phyloP scores from a whole-genome alignment of 768 basidiomycete genomes.

The Lactifluus subvellereus region DNA sequence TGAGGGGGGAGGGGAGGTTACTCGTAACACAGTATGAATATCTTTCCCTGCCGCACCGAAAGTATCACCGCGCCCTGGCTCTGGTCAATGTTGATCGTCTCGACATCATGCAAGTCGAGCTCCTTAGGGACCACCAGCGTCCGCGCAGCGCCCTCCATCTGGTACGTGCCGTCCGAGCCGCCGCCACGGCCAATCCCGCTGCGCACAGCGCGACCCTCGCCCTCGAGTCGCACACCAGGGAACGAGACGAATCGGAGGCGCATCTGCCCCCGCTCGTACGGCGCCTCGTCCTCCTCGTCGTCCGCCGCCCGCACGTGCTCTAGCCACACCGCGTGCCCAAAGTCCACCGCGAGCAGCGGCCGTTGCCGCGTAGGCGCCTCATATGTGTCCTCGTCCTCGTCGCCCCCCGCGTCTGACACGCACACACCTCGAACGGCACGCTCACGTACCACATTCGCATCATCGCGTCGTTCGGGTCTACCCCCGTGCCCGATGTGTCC shows the following conservation, averaged over 20 bases:
- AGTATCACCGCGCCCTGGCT: constrained; percentile 67
- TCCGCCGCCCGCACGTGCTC: constrained; percentile 42
- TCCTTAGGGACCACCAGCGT: background rate
- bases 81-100: constrained; percentile 77
- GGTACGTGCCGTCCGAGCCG: constrained; percentile 31
- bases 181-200: constrained; percentile 6
- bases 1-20: constrained; percentile 15
- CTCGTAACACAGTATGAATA: constrained; percentile 67
- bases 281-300: constrained; percentile 30
- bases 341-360: constrained; percentile 77
- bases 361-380: constrained; percentile 41
- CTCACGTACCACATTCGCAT: constrained; percentile 69
- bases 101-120: constrained; percentile 45
- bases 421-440: constrained; percentile 66
- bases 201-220: constrained; percentile 27
- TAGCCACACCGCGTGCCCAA: constrained; percentile 48
- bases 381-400: constrained; percentile 37
- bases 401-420: constrained; percentile 41
- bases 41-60: constrained; percentile 59
- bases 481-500: constrained; percentile 3
- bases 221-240: constrained; percentile 43
- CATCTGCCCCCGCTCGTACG: constrained; percentile 36
- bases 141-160: constrained; percentile 32
- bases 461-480: constrained; percentile 43
- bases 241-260: constrained; percentile 67